Evolutionary conservation across 2,329 filamentous ascomycete species (phyloP).

Genomic region (Alternaria metachromatica): DNA sequence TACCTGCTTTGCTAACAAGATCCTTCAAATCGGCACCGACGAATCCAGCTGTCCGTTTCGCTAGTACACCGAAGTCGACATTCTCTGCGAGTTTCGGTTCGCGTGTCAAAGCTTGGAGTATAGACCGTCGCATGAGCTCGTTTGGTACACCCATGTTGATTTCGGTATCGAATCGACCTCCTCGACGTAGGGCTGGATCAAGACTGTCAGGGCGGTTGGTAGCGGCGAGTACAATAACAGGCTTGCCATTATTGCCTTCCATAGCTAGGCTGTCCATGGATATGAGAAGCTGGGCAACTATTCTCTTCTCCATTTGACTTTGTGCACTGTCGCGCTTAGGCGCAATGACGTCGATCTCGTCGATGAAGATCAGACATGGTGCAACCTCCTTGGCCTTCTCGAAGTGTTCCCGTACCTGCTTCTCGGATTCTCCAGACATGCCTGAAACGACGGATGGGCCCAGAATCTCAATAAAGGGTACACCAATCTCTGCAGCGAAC

Average conservation of each 20-base stretch:
- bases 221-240: slow-evolving; percentile 88
- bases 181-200: slow-evolving; percentile 76
- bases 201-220: slow-evolving; percentile 88
- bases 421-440: slow-evolving; percentile 89
- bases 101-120: slow-evolving; percentile 75
- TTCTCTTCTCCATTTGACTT: slow-evolving; percentile 87
- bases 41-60: slow-evolving; percentile 87
- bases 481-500: slow-evolving; percentile 75
- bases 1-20: slow-evolving; percentile 69
- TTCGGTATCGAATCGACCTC: slow-evolving; percentile 80
- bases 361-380: slow-evolving; percentile 89
- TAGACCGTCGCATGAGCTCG: slow-evolving; percentile 76
- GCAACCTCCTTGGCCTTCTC: slow-evolving; percentile 86
- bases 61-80: slow-evolving; percentile 75
- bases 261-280: slow-evolving; percentile 83
- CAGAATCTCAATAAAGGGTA: slow-evolving; percentile 82
- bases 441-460: slow-evolving; percentile 82
- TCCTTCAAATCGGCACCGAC: slow-evolving; percentile 88
- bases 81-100: slow-evolving; percentile 69
- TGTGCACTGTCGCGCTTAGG: slow-evolving; percentile 84
- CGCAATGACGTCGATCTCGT: slow-evolving; percentile 90
- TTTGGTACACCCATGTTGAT: slow-evolving; percentile 90
- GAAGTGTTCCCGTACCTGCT: slow-evolving; percentile 82
- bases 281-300: slow-evolving; percentile 80
- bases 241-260: slow-evolving; percentile 74